phyloP scores from a whole-genome alignment of 306 rosid genomes.

The Cicer cuneatum region DNA sequence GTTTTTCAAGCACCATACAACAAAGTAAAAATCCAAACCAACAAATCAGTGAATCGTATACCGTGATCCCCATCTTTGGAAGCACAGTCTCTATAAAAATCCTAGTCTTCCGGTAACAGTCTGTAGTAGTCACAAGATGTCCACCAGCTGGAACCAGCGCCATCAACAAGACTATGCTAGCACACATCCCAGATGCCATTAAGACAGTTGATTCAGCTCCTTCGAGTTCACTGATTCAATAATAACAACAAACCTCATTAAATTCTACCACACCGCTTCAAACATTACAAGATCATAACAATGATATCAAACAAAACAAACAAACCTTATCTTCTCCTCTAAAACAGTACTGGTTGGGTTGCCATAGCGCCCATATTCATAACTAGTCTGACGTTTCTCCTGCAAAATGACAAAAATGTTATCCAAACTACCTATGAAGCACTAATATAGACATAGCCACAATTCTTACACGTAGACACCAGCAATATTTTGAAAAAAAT shows the following conservation, averaged over 20 bases:
- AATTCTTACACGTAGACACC: not conserved
- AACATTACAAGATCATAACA: conserved; percentile 10
- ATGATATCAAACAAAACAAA: conserved; percentile 6
- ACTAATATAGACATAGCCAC: too few species aligned
- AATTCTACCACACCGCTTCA: conserved; percentile 26
- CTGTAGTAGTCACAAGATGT: conserved; percentile 92
- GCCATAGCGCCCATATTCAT: conserved; percentile 96
- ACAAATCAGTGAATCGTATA: conserved; percentile 41
- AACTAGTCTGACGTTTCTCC: conserved; percentile 85
- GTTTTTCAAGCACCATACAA: not conserved
- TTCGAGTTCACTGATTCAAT: conserved; percentile 78
- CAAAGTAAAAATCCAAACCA: not conserved
- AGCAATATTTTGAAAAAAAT: not conserved
- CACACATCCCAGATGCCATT: conserved; percentile 95
- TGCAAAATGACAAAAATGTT: conserved; percentile 36
- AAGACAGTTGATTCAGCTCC: conserved; percentile 95
- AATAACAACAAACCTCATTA: conserved; percentile 37
- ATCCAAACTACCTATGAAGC: not conserved
- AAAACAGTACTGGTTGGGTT: conserved; percentile 88
- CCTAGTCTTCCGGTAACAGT: conserved; percentile 95
- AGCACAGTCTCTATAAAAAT: conserved; percentile 84
- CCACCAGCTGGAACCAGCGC: conserved; percentile 98
- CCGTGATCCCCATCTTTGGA: conserved; percentile 94
- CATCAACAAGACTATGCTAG: conserved; percentile 79
- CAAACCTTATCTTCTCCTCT: conserved; percentile 94